Evolutionary conservation across 768 basidiomycete genomes (phyloP).

Genomic region (Russula sp.): DNA sequence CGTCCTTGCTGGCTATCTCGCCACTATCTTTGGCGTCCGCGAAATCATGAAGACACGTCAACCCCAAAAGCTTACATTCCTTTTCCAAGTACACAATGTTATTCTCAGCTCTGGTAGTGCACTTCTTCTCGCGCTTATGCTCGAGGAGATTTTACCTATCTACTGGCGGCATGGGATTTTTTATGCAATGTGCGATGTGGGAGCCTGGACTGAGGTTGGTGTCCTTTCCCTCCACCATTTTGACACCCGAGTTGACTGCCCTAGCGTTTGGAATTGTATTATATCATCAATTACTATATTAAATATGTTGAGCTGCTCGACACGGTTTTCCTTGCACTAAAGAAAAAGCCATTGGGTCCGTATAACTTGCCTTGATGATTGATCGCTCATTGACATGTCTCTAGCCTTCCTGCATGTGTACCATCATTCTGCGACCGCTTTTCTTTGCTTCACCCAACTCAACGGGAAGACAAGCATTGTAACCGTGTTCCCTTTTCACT

Average conservation of each 20-base stretch:
- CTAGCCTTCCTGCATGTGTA: conserved; percentile 96
- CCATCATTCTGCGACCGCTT: conserved; percentile 96
- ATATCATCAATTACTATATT: conserved; percentile 99
- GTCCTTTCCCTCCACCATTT: conserved; percentile 5
- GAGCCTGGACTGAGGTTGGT: conserved; percentile 85
- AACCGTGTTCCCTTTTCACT: not conserved
- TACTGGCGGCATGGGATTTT: conserved; percentile 65
- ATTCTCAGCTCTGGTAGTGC: conserved; percentile 78
- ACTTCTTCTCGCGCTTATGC: conserved; percentile 81
- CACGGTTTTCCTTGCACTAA: conserved; percentile 93
- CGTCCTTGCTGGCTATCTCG: conserved; percentile 75
- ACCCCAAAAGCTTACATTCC: conserved; percentile 67
- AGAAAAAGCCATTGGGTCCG: conserved; percentile 96
- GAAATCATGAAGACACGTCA: conserved; percentile 75
- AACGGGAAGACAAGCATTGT: conserved; percentile 93
- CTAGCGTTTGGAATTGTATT: conserved; percentile 90
- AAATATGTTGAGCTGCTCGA: conserved; percentile 96
- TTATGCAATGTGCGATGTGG: conserved; percentile 67
- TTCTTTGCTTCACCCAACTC: conserved; percentile 91
- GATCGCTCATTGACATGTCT: conserved; percentile 5
- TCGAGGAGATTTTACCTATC: conserved; percentile 86
- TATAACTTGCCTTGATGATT: conserved; percentile 11
- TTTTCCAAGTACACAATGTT: conserved; percentile 90
- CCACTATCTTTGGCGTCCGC: conserved; percentile 79
- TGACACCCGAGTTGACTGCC: not conserved